phyloP scores from a whole-genome alignment of 2,329 filamentous ascomycete species.

The Chalaropsis ovoidea region DNA sequence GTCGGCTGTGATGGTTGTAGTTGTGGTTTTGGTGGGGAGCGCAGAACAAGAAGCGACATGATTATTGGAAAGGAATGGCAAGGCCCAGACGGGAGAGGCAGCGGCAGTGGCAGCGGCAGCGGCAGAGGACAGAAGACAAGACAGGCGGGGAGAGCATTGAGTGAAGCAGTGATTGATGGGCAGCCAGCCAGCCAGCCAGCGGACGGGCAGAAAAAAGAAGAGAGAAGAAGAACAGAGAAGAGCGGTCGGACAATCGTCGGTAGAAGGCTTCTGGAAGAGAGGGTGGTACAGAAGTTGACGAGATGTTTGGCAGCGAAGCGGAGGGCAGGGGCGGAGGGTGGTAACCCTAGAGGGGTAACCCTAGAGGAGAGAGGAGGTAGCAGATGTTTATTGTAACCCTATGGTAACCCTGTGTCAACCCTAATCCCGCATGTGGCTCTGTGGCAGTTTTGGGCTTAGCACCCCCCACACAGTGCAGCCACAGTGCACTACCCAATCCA shows the following conservation, averaged over 20 bases:
- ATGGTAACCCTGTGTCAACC: no score
- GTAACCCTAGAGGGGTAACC: no score
- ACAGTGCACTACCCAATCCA: background rate
- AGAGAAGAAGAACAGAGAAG: background rate
- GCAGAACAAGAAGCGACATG: constrained; percentile 20
- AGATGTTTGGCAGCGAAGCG: no score
- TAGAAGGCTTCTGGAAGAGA: background rate
- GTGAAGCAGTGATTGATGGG: background rate
- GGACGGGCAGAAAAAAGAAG: background rate
- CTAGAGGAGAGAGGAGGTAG: no score
- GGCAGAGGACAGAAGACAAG: background rate
- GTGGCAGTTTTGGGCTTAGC: no score
- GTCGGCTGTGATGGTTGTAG: background rate
- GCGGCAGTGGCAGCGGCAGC: background rate
- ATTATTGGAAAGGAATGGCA: constrained; percentile 14
- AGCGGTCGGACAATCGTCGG: constrained; percentile 8
- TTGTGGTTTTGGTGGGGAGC: constrained; percentile 12
- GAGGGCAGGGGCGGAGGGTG: no score
- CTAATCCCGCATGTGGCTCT: background rate
- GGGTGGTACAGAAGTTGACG: no score
- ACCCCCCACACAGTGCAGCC: background rate
- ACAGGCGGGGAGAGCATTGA: background rate
- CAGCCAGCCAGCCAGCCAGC: no score
- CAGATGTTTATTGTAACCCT: no score
- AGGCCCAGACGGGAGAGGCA: background rate